Evolutionary conservation across 2,329 filamentous ascomycete species (phyloP).

Genomic region (Botrytis tulipae): DNA sequence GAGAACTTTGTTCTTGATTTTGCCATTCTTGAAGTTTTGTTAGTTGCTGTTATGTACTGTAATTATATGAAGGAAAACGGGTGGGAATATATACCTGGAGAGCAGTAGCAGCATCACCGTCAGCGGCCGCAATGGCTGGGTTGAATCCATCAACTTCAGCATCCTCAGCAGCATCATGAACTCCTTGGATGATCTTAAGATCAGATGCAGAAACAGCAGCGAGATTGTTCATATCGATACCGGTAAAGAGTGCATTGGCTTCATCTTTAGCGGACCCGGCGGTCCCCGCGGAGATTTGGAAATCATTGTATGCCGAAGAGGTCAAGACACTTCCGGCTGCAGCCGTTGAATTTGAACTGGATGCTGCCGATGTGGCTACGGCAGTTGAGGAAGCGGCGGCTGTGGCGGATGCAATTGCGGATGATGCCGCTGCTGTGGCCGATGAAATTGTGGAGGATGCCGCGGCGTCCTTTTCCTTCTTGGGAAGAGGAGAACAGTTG

Average conservation of each 20-base stretch:
- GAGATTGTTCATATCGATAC: constrained; percentile 45
- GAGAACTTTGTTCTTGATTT: constrained; percentile 60
- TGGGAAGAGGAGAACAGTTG: constrained; percentile 37
- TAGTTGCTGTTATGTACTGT: background rate
- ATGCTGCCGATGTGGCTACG: constrained; percentile 24
- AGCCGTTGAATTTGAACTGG: constrained; percentile 21
- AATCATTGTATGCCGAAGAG: constrained; percentile 43
- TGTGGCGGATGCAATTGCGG: background rate
- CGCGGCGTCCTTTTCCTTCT: constrained; percentile 22
- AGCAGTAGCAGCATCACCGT: constrained; percentile 47
- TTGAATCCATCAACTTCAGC: constrained; percentile 56
- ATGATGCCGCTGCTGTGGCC: constrained; percentile 3
- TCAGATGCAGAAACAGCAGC: constrained; percentile 47
- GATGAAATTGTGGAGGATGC: constrained; percentile 11
- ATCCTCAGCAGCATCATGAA: constrained; percentile 53
- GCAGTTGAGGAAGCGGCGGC: background rate
- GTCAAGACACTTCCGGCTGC: constrained; percentile 38
- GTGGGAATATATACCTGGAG: constrained; percentile 42
- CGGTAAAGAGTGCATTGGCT: constrained; percentile 43
- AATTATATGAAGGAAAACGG: background rate
- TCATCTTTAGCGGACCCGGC: constrained; percentile 48
- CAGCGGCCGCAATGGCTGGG: constrained; percentile 49
- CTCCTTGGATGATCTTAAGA: constrained; percentile 49
- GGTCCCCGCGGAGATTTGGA: constrained; percentile 48
- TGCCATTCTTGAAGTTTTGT: constrained; percentile 44